A percentile compares a stretch with the other conserved stretches of the same genome.
Conservation (phyloP, 768 basidiomycete genomes). For the Leccinum rimulosum region DNA sequence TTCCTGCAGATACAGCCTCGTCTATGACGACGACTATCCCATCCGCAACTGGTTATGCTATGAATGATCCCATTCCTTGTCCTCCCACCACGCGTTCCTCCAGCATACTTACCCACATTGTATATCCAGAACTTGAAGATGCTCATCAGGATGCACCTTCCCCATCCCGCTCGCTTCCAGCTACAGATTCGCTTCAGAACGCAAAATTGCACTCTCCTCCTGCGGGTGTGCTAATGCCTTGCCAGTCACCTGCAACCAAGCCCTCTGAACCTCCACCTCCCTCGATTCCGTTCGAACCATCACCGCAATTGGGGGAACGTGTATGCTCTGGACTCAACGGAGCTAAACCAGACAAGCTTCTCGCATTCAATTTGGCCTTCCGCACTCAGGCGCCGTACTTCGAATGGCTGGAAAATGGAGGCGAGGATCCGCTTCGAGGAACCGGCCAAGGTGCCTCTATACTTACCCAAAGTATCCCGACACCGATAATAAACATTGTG, state of each 20-base stretch:
- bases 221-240: not conserved
- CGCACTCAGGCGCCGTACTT: constrained; percentile 54
- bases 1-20: not conserved
- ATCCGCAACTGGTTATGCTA: not conserved
- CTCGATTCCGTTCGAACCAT: not conserved
- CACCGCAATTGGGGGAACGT: not conserved
- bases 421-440: constrained; percentile 29
- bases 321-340: not conserved
- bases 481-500: not conserved
- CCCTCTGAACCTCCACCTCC: not conserved
- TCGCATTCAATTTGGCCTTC: constrained; percentile 77
- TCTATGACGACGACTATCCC: not conserved
- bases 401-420: constrained; percentile 69
- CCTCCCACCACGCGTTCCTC: constrained; percentile 19
- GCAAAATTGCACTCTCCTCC: not conserved
- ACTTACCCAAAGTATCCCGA: not conserved
- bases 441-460: constrained; percentile 21
- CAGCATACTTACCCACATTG: constrained; percentile 21
- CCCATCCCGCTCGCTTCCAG: not conserved
- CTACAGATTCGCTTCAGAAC: not conserved
- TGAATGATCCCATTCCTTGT: not conserved
- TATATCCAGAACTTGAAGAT: constrained; percentile 11
- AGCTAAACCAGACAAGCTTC: constrained; percentile 14
- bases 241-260: not conserved
- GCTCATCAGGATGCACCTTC: not conserved